Evolutionary conservation across 2,329 filamentous ascomycete genomes (phyloP).

Genomic region (Triangularia verruculosa): DNA sequence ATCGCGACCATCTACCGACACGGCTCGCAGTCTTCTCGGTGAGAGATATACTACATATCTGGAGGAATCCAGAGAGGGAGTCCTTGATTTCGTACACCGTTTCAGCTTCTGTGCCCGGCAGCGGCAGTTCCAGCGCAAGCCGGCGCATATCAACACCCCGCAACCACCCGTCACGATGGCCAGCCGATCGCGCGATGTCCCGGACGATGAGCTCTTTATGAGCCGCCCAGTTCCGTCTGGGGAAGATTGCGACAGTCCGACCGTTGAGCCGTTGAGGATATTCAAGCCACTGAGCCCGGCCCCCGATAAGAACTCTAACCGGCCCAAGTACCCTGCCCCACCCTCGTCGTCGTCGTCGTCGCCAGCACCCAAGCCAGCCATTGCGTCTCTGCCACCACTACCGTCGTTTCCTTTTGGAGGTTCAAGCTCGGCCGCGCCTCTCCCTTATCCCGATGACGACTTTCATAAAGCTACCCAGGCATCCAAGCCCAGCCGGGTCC

Average conservation of each 20-base stretch:
- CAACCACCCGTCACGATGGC: constrained; percentile 35
- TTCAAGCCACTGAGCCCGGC: constrained; percentile 71
- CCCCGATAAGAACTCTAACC: constrained; percentile 42
- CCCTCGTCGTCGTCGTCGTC: constrained; percentile 39
- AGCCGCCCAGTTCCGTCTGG: constrained; percentile 48
- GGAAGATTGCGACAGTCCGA: constrained; percentile 65
- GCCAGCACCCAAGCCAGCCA: constrained; percentile 48
- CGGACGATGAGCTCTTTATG: constrained; percentile 83
- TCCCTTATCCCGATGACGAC: constrained; percentile 19
- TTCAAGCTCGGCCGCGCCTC: constrained; percentile 64
- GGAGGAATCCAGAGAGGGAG: constrained; percentile 1
- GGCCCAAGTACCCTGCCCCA: constrained; percentile 52
- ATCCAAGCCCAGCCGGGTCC: constrained; percentile 37
- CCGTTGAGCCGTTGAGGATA: constrained; percentile 80
- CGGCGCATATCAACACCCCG: neutral
- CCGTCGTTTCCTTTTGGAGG: constrained; percentile 62
- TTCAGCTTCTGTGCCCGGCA: neutral
- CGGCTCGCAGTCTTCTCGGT: neutral
- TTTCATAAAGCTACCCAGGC: constrained; percentile 37
- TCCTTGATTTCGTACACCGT: neutral
- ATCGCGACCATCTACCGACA: neutral
- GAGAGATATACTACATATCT: neutral
- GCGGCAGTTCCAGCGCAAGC: neutral
- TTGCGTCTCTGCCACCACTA: constrained; percentile 28
- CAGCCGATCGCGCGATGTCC: constrained; percentile 59